Evolutionary conservation across 106 monocot genomes (phyloP), one percentile per base, ranked within the genome.

Genomic region (Dioscorea zingiberensis): DNA sequence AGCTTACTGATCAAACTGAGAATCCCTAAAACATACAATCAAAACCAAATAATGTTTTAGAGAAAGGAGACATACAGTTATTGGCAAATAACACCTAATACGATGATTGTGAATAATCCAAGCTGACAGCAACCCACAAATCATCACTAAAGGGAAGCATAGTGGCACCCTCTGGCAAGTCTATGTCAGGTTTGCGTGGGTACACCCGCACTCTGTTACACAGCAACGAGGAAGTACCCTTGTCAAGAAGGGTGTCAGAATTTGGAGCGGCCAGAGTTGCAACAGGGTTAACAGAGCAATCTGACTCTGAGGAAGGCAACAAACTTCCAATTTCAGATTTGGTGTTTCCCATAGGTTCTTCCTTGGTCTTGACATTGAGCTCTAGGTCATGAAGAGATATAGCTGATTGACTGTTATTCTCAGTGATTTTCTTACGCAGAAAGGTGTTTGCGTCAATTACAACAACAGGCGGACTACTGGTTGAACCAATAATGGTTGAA

Each of bases 141-240:
- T 86, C 74, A 71, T 94, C 89, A 60, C 86, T 94, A 46, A 76
- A 86, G 28, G 89, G 84, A 13, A 94, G 81, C 21, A 71, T 3
- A 13, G 69, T 71, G 3, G 70, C 73, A 47, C 89, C 86, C 45
- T 59, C 63, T 18, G 94, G 84, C 57, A 84, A 66, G 44, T 67
- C 69, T 38, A 77, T 25, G 62, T 76, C 64, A 55, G 79, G 64
- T 30, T 62, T 81, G 32, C 72, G 58, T 14, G 86, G 81, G 48
- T 76, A 89, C 11, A 94, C 79, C 4, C 16, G 44, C 21, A 94
- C 67, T 77, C 81, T 80, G 62, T 73, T 73, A 48, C 59, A 55
- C 26, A 69, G 18, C 21, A 71, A 54, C 7, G 79, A 76, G 29
- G 53, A 29, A 14, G 48, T 15, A 15, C 32, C 49, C 2, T 25